These are phyloP conservation scores for Entomortierella lignicola DNA, from an alignment of 192 early-diverging fungal genomes.

Conservation along the genomic window DNA sequence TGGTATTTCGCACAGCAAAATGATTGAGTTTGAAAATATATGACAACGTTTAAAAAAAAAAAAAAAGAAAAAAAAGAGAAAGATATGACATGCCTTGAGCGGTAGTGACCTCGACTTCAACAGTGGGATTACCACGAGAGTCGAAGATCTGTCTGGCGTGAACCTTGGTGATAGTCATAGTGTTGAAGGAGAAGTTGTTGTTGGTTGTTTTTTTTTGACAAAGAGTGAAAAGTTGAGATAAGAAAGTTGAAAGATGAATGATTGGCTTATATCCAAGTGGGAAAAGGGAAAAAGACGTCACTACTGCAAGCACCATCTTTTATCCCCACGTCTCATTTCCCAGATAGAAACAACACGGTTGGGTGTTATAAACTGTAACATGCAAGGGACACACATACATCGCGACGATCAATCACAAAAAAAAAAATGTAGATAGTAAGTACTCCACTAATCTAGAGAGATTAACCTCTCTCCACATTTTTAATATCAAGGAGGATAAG, in stretches of 20 bases:
- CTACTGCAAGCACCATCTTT: too few species aligned
- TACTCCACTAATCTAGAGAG: too few species aligned
- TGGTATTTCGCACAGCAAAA: too few species aligned
- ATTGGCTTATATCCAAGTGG: background rate
- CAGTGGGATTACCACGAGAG: slow-evolving; percentile 98
- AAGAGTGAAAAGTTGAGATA: background rate
- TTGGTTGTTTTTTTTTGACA: slow-evolving; percentile 6
- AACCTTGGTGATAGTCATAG: slow-evolving; percentile 79
- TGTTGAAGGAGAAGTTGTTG: slow-evolving; percentile 2
- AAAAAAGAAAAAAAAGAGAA: background rate
- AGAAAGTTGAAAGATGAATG: background rate
- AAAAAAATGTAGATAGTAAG: too few species aligned
- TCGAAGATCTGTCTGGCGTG: slow-evolving; percentile 98
- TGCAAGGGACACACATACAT: too few species aligned
- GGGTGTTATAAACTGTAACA: too few species aligned
- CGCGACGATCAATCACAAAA: too few species aligned
- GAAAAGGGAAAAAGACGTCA: background rate
- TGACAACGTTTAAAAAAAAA: too few species aligned
- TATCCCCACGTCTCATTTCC: too few species aligned
- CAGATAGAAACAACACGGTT: too few species aligned
- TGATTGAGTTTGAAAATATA: too few species aligned
- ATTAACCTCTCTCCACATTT: background rate
- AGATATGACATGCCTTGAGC: slow-evolving; percentile 72
- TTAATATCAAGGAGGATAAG: background rate
- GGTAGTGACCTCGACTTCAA: slow-evolving; percentile 98